Base-by-base conservation (phyloP, 2,329 filamentous ascomycete genomes). In the Cytospora leucostoma region DNA sequence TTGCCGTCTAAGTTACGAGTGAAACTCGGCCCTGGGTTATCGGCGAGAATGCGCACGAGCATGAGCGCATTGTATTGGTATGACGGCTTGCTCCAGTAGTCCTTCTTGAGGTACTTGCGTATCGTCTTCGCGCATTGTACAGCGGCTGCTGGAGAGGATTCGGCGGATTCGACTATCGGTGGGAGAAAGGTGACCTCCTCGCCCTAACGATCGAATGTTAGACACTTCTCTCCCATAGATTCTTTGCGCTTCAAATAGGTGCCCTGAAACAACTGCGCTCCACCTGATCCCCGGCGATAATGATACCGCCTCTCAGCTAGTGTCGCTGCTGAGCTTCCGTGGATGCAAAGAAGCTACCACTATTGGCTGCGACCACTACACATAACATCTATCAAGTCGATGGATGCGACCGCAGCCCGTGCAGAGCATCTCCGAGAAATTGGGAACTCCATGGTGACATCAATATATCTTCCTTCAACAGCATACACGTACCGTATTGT, bases 11-110 rank as follows among this genome's bases (percentile, higher is more conserved):
- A 76, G 74, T 96, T 93, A 68, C 90, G 85, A n/a, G 94, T 97
- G 72, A 99, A 99, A 1, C 88, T 92, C 59, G 84, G 83, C 35
- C 94, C 94, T 0, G 95, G 95, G 74, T 99, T 97, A 75, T 98
- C 93, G 69, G 88, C 84, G 68, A 99, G 80, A 71, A 99, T 99
- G 66, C 94, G 89, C 69, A 96, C 82, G 62, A 99, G 84, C 95
- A 98, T 98, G 71, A 98, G 88, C 67, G 92, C 90, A 78, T 98
- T 97, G 82, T 97, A 98, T 76, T 98, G 94, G 69, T 88, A 87
- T 70, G 90, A 87, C 11, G 91, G 81, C 53, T 79, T 80, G 33
- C 76, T 73, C 70, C 77, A 86, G 76, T 91, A 87, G 53, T 93
- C 90, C 68, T 88, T 89, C 70, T 86, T 83, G 65, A 99, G 80